A percentile compares a stretch with the other conserved stretches of the same genome.
phyloP scores from a whole-genome alignment of 179 eudicot species.

The Beta macrorhiza region DNA sequence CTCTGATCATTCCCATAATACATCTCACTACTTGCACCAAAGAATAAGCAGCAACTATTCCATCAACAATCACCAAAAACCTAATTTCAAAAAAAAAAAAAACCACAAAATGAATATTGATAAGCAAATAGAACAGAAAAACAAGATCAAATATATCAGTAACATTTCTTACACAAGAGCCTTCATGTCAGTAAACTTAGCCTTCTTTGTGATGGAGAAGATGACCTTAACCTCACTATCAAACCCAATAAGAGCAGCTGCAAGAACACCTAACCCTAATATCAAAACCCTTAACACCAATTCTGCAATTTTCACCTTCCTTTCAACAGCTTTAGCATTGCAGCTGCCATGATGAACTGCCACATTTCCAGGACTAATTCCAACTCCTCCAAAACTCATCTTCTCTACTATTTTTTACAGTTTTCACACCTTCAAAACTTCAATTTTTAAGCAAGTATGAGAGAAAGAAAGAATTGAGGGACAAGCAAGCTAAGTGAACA shows the following conservation, averaged over 20 bases:
- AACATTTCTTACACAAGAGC: constrained; percentile 64
- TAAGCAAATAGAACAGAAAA: not conserved
- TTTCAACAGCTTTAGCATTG: constrained; percentile 50
- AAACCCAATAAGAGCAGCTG: constrained; percentile 59
- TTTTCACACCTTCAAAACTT: not conserved
- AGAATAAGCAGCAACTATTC: constrained; percentile 75
- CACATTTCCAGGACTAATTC: constrained; percentile 75
- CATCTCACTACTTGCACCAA: constrained; percentile 71
- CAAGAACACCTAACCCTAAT: constrained; percentile 50
- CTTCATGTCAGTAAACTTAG: constrained; percentile 82
- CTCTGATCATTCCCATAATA: constrained; percentile 62
- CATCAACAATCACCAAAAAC: constrained; percentile 78
- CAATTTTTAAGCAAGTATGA: not conserved
- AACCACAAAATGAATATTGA: constrained; percentile 2
- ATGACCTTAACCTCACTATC: constrained; percentile 66
- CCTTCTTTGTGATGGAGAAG: constrained; percentile 68
- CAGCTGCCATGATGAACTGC: constrained; percentile 51
- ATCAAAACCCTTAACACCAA: constrained; percentile 61
- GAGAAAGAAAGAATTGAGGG: not conserved
- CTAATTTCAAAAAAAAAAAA: constrained; percentile 31
- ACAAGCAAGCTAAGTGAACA: not conserved
- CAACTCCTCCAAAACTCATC: constrained; percentile 68
- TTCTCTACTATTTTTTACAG: not conserved
- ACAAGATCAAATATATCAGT: not conserved
- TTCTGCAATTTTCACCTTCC: constrained; percentile 67